A percentile compares a stretch with the other conserved stretches of the same genome.
These are phyloP conservation scores for Trametes cingulata DNA, from an alignment of 768 basidiomycete species.

Conservation along the genomic window DNA sequence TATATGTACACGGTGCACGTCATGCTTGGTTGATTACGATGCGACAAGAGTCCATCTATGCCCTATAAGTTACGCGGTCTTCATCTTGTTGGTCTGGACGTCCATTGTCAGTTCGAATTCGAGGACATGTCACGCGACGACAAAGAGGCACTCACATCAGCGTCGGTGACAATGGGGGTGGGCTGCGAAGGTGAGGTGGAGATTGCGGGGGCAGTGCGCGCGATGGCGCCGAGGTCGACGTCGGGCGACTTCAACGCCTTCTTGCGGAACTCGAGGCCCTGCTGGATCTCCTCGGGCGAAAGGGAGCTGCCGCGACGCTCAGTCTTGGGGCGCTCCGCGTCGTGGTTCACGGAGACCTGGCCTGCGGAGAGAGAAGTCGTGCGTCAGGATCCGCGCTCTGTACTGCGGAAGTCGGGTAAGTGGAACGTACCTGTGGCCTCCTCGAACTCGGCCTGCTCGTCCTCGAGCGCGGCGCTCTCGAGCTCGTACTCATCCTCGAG, in stretches of 20 bases:
- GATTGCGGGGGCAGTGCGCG: conserved; percentile 77
- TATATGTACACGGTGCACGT: conserved; percentile 7
- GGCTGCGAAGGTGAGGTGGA: conserved; percentile 44
- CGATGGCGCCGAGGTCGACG: conserved; percentile 75
- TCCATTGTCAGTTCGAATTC: too few species aligned
- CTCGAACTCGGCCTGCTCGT: conserved; percentile 53
- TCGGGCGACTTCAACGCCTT: conserved; percentile 57
- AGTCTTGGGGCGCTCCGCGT: conserved; percentile 5
- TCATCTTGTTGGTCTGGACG: conserved; percentile 6
- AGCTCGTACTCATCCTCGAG: conserved; percentile 61
- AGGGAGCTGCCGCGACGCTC: conserved; percentile 40
- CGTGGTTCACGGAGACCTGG: conserved; percentile 11
- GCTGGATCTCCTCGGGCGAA: conserved; percentile 65
- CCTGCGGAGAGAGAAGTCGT: background rate
- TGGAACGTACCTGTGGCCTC: conserved; percentile 25
- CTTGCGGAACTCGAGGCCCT: conserved; percentile 70
- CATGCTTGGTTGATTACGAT: background rate
- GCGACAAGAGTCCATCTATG: background rate
- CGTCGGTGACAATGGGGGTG: conserved; percentile 33
- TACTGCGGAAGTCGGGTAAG: background rate
- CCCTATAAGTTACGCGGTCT: conserved; percentile 15
- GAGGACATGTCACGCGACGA: too few species aligned
- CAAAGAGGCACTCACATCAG: conserved; percentile 23
- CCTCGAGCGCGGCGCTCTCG: conserved; percentile 58
- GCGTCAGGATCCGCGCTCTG: background rate